Base-by-base conservation (phyloP, 306 rosid species). In the Trifolium dubium region DNA sequence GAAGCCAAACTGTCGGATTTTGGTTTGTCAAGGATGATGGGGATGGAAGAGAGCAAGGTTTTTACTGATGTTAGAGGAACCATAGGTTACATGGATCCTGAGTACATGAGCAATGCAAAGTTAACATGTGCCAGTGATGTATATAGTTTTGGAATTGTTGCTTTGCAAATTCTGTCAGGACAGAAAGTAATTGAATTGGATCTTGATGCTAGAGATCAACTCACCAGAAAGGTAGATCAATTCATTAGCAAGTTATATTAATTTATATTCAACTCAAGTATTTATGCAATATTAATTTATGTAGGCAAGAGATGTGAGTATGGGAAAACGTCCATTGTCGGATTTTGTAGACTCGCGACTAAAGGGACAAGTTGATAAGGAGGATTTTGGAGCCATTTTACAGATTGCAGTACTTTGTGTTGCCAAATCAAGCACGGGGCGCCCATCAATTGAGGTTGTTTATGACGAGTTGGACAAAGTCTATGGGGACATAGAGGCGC, bases 41-140 rank as follows among this genome's bases (percentile, higher is more conserved):
- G 90, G 13, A 84, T 89, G 79, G 92, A 86, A 37, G 92, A 91
- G 79, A 89, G 85, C 67, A 88, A 89, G 75, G 97, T 88, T 13
- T 91, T 91, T 53, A 89, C 97, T 14, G 97, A 80, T 72, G 91
- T 93, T 28, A 86, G 93, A 81, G 97, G 98, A 83, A 93, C 97
- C 18, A 87, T 89, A 77, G 98, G 98, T 0, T 93, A 90, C 58
- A 93, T 93, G 98, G 98, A 93, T 76, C 98, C 98, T 3, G 98
- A 93, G 77, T 93, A 93, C 79, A 89, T 93, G 97, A 91, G 88
- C 72, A 91, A 88, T 79, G 93, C 97, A 60, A 88, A 88, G 80
- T 75, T 93, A 41, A 93, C 96, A 0, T 85, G 97, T 53, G 92
- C 93, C 0, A 93, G 98, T 83, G 97, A 93, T 62, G 72, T 91